Base-by-base conservation (phyloP, 176 grass and related monocot species). In the Juncus inflexus region DNA sequence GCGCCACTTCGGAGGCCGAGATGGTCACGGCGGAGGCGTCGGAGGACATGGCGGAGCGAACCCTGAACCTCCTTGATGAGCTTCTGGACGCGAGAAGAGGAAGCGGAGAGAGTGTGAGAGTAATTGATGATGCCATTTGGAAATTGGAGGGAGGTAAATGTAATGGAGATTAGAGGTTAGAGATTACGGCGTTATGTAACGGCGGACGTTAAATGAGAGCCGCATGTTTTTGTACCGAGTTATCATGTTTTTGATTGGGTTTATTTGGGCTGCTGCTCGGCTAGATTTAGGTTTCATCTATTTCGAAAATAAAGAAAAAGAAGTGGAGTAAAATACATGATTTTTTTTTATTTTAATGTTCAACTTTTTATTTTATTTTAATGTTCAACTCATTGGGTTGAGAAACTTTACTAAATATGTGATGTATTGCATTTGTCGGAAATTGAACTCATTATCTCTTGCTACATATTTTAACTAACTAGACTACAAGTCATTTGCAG, bases 181-280 rank as follows among this genome's bases (percentile, higher is more conserved):
- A 13, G 55, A 35, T 86, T 57, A 82, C 78, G 77, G 72, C 74
- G 67, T 79, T 74, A 78, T 42, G 8, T 74, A 54, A 70, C 7
- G 4, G 60, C 35, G n/a, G 52, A 71, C 80, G 78, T 79, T 78
- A 77, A 66, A 76, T 57, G 64, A 50, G 64, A 85, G 66, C 86
- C 90, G 89, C 77, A 5, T 69, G 66, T 80, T 89, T 55, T 11
- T 13, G 7, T 6, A 37, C 19, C 45, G 68, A n/a, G 69, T 86
- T 83, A 95, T 89, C 82, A 71, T 49, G 11, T 73, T 8, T 4
- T 40, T 50, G 61, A 47, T 47, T 47, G 9, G 43, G 9, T 47
- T 47, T 47, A 28, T 28, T 28, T 28, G 19, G 19, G 19, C 19
- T 28, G 19, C n/a, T n/a, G n/a, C n/a, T n/a, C n/a, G n/a, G n/a